Base-by-base conservation (phyloP, 2,329 filamentous ascomycete species). In the Botrytis medusae region DNA sequence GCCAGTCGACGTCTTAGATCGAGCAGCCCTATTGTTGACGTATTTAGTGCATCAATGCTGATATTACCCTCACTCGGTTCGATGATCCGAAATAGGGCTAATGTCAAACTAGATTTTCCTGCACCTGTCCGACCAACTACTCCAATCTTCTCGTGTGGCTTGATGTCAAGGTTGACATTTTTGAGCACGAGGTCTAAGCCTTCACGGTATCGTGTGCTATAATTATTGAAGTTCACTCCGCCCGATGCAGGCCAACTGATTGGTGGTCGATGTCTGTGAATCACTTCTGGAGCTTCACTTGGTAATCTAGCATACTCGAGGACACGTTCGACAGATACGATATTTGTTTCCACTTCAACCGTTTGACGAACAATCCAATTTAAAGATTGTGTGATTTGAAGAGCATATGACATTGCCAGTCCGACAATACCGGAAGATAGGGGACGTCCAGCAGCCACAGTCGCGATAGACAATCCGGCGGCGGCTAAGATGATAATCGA, bases 301-400 rank as follows among this genome's bases (percentile, higher is more conserved):
- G 95, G 95, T 76, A 99, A 87, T 69, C 89, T 88, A 73, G 95
- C 93, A 84, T 99, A 99, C 83, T 99, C 97, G 68, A 99, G 90
- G 65, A 99, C 95, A 80, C 96, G 92, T 87, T 99, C 96, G 54
- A 99, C 96, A 16, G 95, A 97, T 63, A 99, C 95, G 80, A 99
- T 99, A 83, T 99, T 99, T n/a, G 95, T 98, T 86, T 99, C 97
- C n/a, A 99, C 96, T 83, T 99, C 97, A 48, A 99, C 96, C 0
- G 95, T 98, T 84, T 99, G 96, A 74, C 97, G 91, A 69, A 99
- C 96, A 80, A 99, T 98, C 96, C 96, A 99, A 85, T 98, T 99
- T 79, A 99, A 88, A 51, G 95, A 97, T 77, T 95, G 93, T 1
- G 96, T 99, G 80, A 99, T 98, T 84, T 98, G 94, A 76, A 99